Evolutionary conservation across 768 basidiomycete genomes (phyloP), one percentile per base, ranked within the genome.

Genomic region (Antrodiella citrinella): DNA sequence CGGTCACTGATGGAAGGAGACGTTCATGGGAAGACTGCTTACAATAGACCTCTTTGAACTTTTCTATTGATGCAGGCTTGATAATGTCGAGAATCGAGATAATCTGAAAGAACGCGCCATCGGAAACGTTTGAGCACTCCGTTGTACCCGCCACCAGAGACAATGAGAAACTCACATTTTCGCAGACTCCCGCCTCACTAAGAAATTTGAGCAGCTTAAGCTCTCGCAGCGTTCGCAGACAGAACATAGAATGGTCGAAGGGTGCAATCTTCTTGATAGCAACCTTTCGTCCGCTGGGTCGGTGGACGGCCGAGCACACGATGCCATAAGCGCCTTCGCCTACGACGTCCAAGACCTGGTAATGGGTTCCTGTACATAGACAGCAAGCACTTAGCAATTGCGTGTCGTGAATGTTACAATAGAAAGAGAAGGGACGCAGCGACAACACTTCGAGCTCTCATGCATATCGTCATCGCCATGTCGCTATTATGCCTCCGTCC

Each of bases 201-300:
- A 92, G 67, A 67, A 90, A 90, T 60, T 90, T 90, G 67, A 72
- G 65, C 18, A 81, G 70, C 64, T 82, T 82, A 63, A 82, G 69
- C 58, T 82, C 80, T 35, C 80, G 67, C 45, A 81, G 67, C 19
- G 67, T 70, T 9, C 82, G 73, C 3, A 93, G 76, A 63, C 86
- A 89, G 67, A 93, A 93, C 90, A 92, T 90, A 35, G 87, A 82
- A 63, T 95, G 92, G 66, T 93, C 91, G 58, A 97, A 96, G 0
- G 94, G 94, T 0, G 86, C 82, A 65, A 98, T 96, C 57, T 89
- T 86, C 69, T 97, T 97, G 65, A 97, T 96, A 25, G 94, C 94
- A 44, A 98, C 94, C 69, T 83, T 88, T 40, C 87, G 78, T 41
- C 84, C 81, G 0, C 84, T 85, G 0, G 86, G 78, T 47, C 76